Conservation (phyloP, 2,329 filamentous ascomycete genomes). For the Colletotrichum sp. region DNA sequence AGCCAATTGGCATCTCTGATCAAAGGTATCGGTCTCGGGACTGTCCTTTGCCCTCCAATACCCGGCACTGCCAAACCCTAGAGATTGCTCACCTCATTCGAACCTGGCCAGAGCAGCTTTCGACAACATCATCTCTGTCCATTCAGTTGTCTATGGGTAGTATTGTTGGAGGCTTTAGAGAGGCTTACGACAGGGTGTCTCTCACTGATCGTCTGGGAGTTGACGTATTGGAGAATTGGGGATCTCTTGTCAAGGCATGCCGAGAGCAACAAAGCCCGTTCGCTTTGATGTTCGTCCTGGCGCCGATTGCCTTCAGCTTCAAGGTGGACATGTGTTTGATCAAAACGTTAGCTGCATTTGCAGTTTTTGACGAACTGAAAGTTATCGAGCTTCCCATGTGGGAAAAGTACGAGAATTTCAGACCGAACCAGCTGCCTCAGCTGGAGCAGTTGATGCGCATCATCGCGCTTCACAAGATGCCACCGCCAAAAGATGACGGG, state of each 20-base stretch:
- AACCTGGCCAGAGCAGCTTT: slow-evolving; percentile 21
- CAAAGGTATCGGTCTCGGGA: slow-evolving; percentile 24
- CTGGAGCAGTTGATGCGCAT: slow-evolving; percentile 33
- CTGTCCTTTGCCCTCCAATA: slow-evolving; percentile 4
- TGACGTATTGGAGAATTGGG: slow-evolving; percentile 46
- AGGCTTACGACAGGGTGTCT: slow-evolving; percentile 30
- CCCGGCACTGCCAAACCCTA: slow-evolving; percentile 20
- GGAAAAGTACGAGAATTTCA: slow-evolving; percentile 39
- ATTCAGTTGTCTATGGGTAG: slow-evolving; percentile 7
- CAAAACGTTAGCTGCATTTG: slow-evolving; percentile 49
- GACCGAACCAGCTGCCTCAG: slow-evolving; percentile 33
- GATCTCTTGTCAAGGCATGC: slow-evolving; percentile 43
- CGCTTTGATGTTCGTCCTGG: slow-evolving; percentile 50
- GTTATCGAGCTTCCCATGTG: slow-evolving; percentile 37
- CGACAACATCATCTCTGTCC: slow-evolving; percentile 17
- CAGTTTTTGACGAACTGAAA: slow-evolving; percentile 42
- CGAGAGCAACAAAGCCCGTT: slow-evolving; percentile 32
- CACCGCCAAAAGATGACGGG: slow-evolving; percentile 31
- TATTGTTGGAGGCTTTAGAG: slow-evolving; percentile 42
- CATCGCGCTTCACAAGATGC: slow-evolving; percentile 33
- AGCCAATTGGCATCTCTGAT: not conserved
- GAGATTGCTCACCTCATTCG: slow-evolving; percentile 23
- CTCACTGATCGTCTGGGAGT: slow-evolving; percentile 43
- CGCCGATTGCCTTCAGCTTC: slow-evolving; percentile 44
- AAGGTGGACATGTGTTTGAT: slow-evolving; percentile 44